Evolutionary conservation across 148 eudicot species (phyloP).

Genomic region (Spergularia marina): DNA sequence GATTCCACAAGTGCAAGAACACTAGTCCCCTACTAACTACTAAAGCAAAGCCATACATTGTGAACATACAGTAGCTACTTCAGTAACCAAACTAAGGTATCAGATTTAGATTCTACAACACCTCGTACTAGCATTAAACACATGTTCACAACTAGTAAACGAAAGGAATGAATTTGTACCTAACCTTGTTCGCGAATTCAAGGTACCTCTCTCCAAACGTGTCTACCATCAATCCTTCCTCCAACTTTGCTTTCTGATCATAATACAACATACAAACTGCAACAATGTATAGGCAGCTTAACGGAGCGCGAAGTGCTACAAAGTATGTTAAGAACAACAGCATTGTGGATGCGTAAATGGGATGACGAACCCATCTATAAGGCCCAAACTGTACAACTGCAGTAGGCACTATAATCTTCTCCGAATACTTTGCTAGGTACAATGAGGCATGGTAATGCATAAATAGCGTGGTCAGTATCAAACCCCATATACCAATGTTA

Average conservation of each 20-base stretch:
- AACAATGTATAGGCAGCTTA: conserved; percentile 53
- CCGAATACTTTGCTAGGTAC: conserved; percentile 84
- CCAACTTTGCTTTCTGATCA: conserved; percentile 65
- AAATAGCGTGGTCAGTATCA: conserved; percentile 60
- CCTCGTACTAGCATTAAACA: conserved; percentile 9
- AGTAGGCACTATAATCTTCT: conserved; percentile 75
- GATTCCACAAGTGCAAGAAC: conserved; percentile 6
- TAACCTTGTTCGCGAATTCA: conserved; percentile 64
- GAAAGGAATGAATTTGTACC: conserved; percentile 80
- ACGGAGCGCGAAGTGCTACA: conserved; percentile 72
- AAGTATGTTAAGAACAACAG: conserved; percentile 65
- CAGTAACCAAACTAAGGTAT: conserved; percentile 3
- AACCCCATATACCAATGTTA: conserved; percentile 61
- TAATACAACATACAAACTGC: conserved; percentile 66
- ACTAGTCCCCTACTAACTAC: conserved; percentile 9
- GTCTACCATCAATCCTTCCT: conserved; percentile 74
- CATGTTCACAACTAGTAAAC: conserved; percentile 50
- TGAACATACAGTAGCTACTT: background rate
- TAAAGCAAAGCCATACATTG: conserved; percentile 16
- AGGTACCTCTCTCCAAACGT: conserved; percentile 54
- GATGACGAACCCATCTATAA: conserved; percentile 80
- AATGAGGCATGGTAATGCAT: conserved; percentile 64
- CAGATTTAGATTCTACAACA: conserved; percentile 21
- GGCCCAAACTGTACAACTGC: conserved; percentile 86
- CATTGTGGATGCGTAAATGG: conserved; percentile 86